Conservation (phyloP, 192 early-diverging fungal genomes). For the Linderina pennispora region DNA sequence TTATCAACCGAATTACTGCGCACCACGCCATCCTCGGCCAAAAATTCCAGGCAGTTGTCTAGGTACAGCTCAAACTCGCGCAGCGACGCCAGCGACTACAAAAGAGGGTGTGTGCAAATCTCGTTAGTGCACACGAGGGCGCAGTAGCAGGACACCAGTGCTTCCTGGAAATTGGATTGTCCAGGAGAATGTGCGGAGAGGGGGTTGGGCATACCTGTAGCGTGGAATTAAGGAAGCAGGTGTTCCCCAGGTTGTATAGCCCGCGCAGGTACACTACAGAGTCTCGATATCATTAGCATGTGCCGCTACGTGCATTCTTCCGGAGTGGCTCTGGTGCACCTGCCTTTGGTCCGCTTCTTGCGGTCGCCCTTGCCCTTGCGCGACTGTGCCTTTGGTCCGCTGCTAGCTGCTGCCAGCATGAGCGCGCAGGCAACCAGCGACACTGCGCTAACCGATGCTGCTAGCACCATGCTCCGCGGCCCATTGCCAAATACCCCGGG, state of each 20-base stretch:
- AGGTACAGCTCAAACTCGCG: constrained; percentile 24
- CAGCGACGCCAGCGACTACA: constrained; percentile 31
- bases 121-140: no score
- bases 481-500: neutral
- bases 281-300: no score
- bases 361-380: constrained; percentile 8
- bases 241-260: constrained; percentile 78
- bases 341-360: constrained; percentile 6
- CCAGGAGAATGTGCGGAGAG: no score
- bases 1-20: constrained; percentile 17
- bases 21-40: neutral
- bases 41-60: constrained; percentile 21
- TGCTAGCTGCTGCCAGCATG: no score
- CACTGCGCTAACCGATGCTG: constrained; percentile 29
- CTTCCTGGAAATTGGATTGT: no score
- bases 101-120: no score
- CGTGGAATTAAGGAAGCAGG: constrained; percentile 83
- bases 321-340: no score
- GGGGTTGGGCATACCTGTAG: constrained; percentile 68
- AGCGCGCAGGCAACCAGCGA: constrained; percentile 27
- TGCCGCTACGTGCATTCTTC: no score
- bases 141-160: no score
- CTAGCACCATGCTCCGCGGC: constrained; percentile 21
- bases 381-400: no score
- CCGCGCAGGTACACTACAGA: constrained; percentile 54